Conservation (phyloP, 2,329 filamentous ascomycete genomes). For the Phaeosphaeriaceae sp. region DNA sequence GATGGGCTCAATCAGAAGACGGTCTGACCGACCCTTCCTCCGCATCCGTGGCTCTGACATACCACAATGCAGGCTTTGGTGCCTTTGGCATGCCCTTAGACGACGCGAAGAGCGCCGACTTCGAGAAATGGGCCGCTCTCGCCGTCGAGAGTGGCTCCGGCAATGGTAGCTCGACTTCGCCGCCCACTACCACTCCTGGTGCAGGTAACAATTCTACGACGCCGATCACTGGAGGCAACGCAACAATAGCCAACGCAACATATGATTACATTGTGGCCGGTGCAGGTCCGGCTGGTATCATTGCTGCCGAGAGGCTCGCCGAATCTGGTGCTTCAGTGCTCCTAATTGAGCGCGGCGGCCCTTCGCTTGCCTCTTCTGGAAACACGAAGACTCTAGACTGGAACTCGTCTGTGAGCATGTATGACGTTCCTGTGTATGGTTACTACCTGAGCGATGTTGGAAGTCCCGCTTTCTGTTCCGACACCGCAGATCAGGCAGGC, state of each 20-base stretch:
- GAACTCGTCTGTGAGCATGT: conserved; percentile 47
- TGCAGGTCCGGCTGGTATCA: conserved; percentile 66
- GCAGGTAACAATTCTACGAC: conserved; percentile 33
- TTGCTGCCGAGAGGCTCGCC: conserved; percentile 64
- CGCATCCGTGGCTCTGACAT: conserved; percentile 30
- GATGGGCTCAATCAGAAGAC: conserved; percentile 39
- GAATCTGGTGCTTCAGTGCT: conserved; percentile 70
- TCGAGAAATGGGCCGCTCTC: conserved; percentile 43
- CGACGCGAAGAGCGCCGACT: conserved; percentile 40
- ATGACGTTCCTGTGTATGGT: conserved; percentile 46
- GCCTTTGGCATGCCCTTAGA: conserved; percentile 39
- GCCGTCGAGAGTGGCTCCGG: conserved; percentile 24
- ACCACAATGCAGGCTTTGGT: conserved; percentile 44
- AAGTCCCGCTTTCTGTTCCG: conserved; percentile 58
- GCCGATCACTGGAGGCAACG: conserved; percentile 33
- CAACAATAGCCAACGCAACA: conserved; percentile 52
- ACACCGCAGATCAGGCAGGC: conserved; percentile 74
- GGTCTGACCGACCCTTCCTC: conserved; percentile 33
- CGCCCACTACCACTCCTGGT: conserved; percentile 18
- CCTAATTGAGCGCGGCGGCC: conserved; percentile 56
- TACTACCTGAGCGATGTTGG: conserved; percentile 43
- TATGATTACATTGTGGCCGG: conserved; percentile 70
- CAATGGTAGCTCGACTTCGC: conserved; percentile 30
- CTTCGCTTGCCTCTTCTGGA: conserved; percentile 40
- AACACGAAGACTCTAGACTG: conserved; percentile 37